Conservation (phyloP, 106 monocot genomes). For the Hemerocallis citrina region DNA sequence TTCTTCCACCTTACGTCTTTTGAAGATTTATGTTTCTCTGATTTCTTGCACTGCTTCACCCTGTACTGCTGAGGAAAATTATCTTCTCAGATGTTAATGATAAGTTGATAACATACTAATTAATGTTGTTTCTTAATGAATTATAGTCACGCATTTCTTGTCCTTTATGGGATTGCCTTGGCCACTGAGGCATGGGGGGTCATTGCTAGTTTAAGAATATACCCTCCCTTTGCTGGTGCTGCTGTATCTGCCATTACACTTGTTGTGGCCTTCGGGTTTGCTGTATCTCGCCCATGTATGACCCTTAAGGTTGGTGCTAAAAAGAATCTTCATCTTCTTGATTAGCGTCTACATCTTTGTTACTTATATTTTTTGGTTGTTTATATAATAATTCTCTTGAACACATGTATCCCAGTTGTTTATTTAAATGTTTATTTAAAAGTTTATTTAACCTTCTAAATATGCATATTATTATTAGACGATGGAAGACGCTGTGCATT, state of each 20-base stretch:
- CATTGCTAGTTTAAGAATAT: slow-evolving; percentile 84
- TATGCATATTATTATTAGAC: slow-evolving; percentile 36
- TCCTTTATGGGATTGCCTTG: slow-evolving; percentile 84
- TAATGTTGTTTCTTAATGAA: slow-evolving; percentile 2
- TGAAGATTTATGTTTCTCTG: background rate
- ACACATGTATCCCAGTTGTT: too few species aligned
- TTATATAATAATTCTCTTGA: too few species aligned
- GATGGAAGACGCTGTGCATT: slow-evolving; percentile 97
- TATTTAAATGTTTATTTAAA: too few species aligned
- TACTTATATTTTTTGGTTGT: background rate
- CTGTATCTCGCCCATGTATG: slow-evolving; percentile 91
- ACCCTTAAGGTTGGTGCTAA: slow-evolving; percentile 69
- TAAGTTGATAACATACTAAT: slow-evolving; percentile 2
- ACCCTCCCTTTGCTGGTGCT: slow-evolving; percentile 95
- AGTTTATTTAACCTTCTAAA: background rate
- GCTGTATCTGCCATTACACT: slow-evolving; percentile 93
- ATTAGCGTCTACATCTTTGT: background rate
- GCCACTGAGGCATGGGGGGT: slow-evolving; percentile 97
- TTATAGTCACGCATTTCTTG: slow-evolving; percentile 76
- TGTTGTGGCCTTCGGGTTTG: slow-evolving; percentile 93
- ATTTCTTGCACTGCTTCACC: background rate
- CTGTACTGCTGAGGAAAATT: background rate
- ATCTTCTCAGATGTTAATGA: slow-evolving; percentile 6
- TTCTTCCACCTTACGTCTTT: too few species aligned
- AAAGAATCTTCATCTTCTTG: background rate